A percentile compares a stretch with the other conserved stretches of the same genome.
Conservation (phyloP, 768 basidiomycete species). For the Mycena rebaudengoi region DNA sequence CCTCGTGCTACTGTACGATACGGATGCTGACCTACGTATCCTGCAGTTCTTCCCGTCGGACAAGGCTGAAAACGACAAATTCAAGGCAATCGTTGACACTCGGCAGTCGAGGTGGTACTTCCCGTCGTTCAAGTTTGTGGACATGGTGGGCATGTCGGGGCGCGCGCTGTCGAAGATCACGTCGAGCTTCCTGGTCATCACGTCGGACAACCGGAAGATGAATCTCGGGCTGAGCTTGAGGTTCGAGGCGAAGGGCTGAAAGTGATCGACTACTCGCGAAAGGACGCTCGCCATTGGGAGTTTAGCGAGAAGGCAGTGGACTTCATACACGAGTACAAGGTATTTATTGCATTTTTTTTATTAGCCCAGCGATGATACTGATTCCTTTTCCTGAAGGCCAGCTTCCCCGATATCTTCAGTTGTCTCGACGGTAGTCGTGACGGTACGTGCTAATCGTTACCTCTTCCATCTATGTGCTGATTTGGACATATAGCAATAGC, state of each 20-base stretch:
- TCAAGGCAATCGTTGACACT: slow-evolving; percentile 72
- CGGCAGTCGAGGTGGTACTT: slow-evolving; percentile 66
- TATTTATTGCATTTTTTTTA: slow-evolving; percentile 33
- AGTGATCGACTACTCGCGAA: slow-evolving; percentile 91
- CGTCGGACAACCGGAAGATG: slow-evolving; percentile 76
- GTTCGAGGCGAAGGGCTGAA: slow-evolving; percentile 95
- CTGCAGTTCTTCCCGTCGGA: slow-evolving; percentile 88
- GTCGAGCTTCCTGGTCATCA: slow-evolving; percentile 91
- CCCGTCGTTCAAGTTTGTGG: slow-evolving; percentile 82
- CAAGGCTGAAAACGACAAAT: slow-evolving; percentile 77
- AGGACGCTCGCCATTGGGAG: slow-evolving; percentile 89
- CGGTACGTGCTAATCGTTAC: slow-evolving; percentile 54
- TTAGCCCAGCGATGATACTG: background rate
- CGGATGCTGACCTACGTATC: background rate
- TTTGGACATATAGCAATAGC: slow-evolving; percentile 71
- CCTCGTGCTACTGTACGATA: too few relatives aligned
- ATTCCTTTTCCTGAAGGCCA: slow-evolving; percentile 48
- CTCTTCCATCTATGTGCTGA: background rate
- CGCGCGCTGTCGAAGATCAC: slow-evolving; percentile 90
- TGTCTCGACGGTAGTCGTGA: slow-evolving; percentile 77
- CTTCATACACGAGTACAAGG: slow-evolving; percentile 87
- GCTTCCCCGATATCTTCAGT: slow-evolving; percentile 86
- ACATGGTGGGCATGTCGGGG: slow-evolving; percentile 75
- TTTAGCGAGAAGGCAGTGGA: slow-evolving; percentile 88
- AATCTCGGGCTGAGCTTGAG: slow-evolving; percentile 96